phyloP scores from a whole-genome alignment of 495 filamentous ascomycete species.

The Staphylotrichum tortipilum region DNA sequence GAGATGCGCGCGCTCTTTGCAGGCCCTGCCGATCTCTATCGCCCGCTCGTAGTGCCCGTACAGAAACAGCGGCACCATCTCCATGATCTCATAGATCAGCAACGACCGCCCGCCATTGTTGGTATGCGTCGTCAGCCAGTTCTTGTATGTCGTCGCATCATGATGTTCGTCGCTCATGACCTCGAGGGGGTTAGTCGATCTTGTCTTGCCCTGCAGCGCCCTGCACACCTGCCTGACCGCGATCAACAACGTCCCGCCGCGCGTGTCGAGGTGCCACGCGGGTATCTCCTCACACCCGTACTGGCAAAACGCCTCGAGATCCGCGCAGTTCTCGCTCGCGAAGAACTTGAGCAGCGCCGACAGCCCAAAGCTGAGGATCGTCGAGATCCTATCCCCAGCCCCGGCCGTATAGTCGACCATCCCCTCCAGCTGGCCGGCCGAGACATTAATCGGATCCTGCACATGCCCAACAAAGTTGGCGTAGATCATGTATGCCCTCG shows the following conservation, averaged over 20 bases:
- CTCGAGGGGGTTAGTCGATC: slow-evolving; percentile 41
- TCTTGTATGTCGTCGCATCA: slow-evolving; percentile 54
- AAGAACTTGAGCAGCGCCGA: slow-evolving; percentile 63
- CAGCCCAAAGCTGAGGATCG: slow-evolving; percentile 65
- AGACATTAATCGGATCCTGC: slow-evolving; percentile 50
- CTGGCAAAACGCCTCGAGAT: slow-evolving; percentile 65
- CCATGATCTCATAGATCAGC: slow-evolving; percentile 63
- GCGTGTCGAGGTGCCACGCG: slow-evolving; percentile 65
- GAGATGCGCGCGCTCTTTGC: slow-evolving; percentile 47
- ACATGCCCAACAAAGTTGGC: slow-evolving; percentile 68
- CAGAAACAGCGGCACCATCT: slow-evolving; percentile 62
- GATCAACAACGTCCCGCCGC: slow-evolving; percentile 67
- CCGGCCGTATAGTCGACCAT: slow-evolving; percentile 62
- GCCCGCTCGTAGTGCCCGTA: slow-evolving; percentile 68
- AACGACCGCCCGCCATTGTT: slow-evolving; percentile 45
- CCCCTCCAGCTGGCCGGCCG: slow-evolving; percentile 53
- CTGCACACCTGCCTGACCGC: slow-evolving; percentile 63
- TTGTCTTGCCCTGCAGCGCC: slow-evolving; percentile 78
- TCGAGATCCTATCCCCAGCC: slow-evolving; percentile 65
- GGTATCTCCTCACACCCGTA: slow-evolving; percentile 69
- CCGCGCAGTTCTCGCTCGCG: slow-evolving; percentile 63
- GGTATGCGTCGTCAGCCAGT: slow-evolving; percentile 37
- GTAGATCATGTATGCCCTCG: slow-evolving; percentile 62
- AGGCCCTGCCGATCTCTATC: slow-evolving; percentile 55
- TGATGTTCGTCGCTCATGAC: slow-evolving; percentile 69